phyloP scores from a whole-genome alignment of 768 basidiomycete species.

The Amanita pallidorosea region DNA sequence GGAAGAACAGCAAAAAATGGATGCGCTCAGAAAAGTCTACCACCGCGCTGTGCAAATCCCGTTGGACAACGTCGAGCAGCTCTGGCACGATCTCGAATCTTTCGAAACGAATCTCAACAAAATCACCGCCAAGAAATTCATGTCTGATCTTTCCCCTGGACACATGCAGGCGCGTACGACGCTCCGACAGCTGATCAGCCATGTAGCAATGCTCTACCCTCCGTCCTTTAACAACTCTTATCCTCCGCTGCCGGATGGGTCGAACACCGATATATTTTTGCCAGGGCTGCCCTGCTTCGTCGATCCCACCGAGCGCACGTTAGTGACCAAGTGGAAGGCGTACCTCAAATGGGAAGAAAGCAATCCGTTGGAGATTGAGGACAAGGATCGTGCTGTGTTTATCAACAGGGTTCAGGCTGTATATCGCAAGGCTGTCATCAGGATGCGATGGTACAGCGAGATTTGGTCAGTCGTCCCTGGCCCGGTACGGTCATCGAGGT shows the following conservation, averaged over 20 bases:
- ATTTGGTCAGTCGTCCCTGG: conserved; percentile 54
- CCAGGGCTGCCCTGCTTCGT: conserved; percentile 62
- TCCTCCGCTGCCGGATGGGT: conserved; percentile 16
- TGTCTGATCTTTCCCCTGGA: conserved; percentile 82
- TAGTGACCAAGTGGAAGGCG: conserved; percentile 80
- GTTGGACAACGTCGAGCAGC: conserved; percentile 80
- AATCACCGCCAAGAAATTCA: conserved; percentile 94
- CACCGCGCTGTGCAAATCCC: conserved; percentile 93
- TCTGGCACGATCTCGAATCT: conserved; percentile 91
- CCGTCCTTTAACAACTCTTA: conserved; percentile 19
- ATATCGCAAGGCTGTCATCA: conserved; percentile 81
- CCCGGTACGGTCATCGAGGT: neutral
- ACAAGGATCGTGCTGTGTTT: conserved; percentile 60
- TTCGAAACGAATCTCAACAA: conserved; percentile 87
- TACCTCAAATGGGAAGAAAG: conserved; percentile 95
- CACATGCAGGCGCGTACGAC: conserved; percentile 94
- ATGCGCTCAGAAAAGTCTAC: conserved; percentile 82
- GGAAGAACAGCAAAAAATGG: conserved; percentile 96
- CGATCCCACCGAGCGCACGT: conserved; percentile 54
- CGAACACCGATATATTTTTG: conserved; percentile 37
- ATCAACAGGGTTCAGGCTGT: conserved; percentile 67
- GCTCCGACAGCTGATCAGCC: conserved; percentile 67
- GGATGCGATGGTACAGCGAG: conserved; percentile 92
- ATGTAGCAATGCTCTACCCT: conserved; percentile 54
- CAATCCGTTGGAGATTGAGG: conserved; percentile 89